Evolutionary conservation across 148 eudicot species (phyloP).

Genomic region (Vaccinium macrocarpon): DNA sequence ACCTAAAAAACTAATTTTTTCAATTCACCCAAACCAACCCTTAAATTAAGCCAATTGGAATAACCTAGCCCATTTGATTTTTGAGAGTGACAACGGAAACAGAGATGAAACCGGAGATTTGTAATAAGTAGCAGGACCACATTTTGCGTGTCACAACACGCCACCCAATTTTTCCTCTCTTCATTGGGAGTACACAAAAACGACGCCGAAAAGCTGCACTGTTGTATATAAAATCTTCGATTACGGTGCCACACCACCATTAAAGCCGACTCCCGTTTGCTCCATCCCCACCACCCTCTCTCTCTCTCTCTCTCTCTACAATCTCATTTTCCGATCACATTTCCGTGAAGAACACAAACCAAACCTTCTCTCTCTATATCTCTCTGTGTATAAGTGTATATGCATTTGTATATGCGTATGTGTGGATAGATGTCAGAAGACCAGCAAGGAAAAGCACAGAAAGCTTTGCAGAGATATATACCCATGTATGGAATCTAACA

Average conservation of each 20-base stretch:
- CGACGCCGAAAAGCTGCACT: background rate
- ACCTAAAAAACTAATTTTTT: too few species aligned
- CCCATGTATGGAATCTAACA: constrained; percentile 28
- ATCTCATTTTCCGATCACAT: constrained; percentile 13
- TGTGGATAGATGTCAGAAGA: constrained; percentile 7
- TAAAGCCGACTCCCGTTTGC: constrained; percentile 34
- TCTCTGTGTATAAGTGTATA: background rate
- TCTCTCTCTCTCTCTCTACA: constrained; percentile 20
- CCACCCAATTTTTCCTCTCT: background rate
- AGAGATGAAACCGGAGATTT: background rate
- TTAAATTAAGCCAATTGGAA: too few species aligned
- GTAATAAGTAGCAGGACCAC: background rate
- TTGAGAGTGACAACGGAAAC: background rate
- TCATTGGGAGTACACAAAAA: background rate
- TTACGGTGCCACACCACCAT: constrained; percentile 15
- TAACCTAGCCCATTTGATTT: background rate
- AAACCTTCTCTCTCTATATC: background rate
- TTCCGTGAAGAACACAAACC: background rate
- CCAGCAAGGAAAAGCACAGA: constrained; percentile 37
- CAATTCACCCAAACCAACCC: too few species aligned
- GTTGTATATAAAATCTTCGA: constrained; percentile 13
- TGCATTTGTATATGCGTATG: constrained; percentile 2
- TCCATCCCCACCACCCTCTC: background rate
- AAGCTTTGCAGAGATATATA: constrained; percentile 24
- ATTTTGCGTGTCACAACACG: background rate